Percentiles rank a stretch among this genome's conserved stretches.
These are phyloP conservation scores for Oidiodendron maius DNA, from an alignment of 495 filamentous ascomycete species.

Conservation along the genomic window DNA sequence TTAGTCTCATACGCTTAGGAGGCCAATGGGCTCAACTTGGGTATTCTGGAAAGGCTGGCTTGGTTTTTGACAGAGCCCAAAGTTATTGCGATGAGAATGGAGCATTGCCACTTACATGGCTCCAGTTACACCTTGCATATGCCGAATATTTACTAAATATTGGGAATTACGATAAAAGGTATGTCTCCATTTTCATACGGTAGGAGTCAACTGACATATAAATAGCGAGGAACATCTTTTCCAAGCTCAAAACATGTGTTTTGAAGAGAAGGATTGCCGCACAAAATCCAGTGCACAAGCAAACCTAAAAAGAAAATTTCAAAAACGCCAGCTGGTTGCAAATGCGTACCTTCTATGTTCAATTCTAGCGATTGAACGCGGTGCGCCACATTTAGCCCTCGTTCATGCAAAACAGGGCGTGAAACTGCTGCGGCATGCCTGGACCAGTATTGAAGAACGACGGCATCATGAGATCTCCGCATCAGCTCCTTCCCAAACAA, in stretches of 20 bases:
- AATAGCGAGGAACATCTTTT: conserved; percentile 24
- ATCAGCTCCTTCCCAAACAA: conserved; percentile 18
- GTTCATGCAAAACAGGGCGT: conserved; percentile 62
- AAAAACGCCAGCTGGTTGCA: conserved; percentile 31
- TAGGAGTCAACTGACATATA: conserved; percentile 12
- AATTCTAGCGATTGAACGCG: conserved; percentile 55
- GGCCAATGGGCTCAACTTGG: conserved; percentile 73
- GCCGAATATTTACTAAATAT: conserved; percentile 69
- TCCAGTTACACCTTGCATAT: conserved; percentile 62
- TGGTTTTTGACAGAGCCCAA: conserved; percentile 54
- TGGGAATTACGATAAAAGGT: conserved; percentile 56
- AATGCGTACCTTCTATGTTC: conserved; percentile 56
- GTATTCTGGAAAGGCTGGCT: conserved; percentile 65
- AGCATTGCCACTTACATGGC: conserved; percentile 34
- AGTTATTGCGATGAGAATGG: conserved; percentile 35
- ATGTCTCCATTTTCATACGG: conserved; percentile 17
- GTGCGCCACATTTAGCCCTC: conserved; percentile 58
- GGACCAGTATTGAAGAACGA: conserved; percentile 56
- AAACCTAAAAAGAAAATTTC: conserved; percentile 5
- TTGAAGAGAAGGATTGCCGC: conserved; percentile 27
- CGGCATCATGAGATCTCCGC: conserved; percentile 4
- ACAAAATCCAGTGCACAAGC: conserved; percentile 10
- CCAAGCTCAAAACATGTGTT: conserved; percentile 22
- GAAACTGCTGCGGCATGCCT: conserved; percentile 60
- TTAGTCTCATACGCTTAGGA: conserved; percentile 54